Evolutionary conservation across 495 filamentous ascomycete genomes (phyloP).

Genomic region (Penicillium cataractarum): DNA sequence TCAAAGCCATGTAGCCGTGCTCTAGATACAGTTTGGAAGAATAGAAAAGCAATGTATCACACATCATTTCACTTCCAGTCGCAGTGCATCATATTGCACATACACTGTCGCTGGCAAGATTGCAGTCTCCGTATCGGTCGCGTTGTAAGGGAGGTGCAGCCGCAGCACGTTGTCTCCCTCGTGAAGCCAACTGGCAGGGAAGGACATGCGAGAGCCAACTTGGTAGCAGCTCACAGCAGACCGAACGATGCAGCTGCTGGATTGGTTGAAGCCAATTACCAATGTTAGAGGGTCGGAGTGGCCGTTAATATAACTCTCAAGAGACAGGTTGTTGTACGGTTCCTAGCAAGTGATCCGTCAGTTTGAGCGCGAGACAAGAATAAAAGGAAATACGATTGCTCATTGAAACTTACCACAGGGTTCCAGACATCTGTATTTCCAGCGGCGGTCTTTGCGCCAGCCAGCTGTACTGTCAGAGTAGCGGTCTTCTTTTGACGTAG

Average conservation of each 20-base stretch:
- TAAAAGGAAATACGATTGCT: neutral
- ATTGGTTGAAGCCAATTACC: constrained; percentile 36
- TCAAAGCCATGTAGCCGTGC: neutral
- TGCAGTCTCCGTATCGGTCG: constrained; percentile 57
- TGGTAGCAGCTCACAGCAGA: constrained; percentile 62
- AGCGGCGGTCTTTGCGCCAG: constrained; percentile 58
- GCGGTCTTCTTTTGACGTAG: constrained; percentile 33
- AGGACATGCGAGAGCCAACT: constrained; percentile 53
- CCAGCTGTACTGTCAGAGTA: constrained; percentile 60
- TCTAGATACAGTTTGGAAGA: neutral
- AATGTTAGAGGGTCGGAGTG: constrained; percentile 29
- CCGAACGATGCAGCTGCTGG: constrained; percentile 56
- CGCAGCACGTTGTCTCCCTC: constrained; percentile 53
- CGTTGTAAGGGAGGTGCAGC: constrained; percentile 54
- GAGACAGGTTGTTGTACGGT: constrained; percentile 47
- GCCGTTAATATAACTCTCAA: constrained; percentile 38
- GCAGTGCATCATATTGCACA: constrained; percentile 62
- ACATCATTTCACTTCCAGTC: constrained; percentile 45
- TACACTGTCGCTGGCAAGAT: constrained; percentile 53
- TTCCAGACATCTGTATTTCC: constrained; percentile 60
- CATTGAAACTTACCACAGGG: neutral
- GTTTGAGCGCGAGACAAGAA: neutral
- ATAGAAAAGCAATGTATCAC: neutral
- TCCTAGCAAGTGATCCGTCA: constrained; percentile 26
- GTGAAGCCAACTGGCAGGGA: constrained; percentile 45